Evolutionary conservation across 352 stramenopile genomes (phyloP).

Genomic region (Phytophthora palmivora): DNA sequence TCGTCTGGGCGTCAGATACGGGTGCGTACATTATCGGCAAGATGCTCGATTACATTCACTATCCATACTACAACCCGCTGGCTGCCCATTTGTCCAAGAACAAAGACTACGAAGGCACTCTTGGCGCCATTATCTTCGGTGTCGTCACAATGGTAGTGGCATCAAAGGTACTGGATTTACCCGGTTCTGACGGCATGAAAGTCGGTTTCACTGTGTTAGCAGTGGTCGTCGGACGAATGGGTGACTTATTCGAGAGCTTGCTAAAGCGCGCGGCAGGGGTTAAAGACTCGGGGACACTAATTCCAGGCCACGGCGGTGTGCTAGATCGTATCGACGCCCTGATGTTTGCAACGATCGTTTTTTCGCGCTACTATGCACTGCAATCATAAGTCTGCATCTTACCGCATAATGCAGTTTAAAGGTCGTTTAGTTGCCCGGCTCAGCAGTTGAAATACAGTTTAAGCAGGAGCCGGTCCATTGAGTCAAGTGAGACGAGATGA

Average conservation of each 20-base stretch:
- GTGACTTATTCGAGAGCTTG: conserved; percentile 96
- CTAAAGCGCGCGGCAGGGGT: conserved; percentile 94
- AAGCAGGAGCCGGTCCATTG: neutral
- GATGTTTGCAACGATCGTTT: conserved; percentile 86
- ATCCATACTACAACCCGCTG: conserved; percentile 79
- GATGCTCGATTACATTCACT: conserved; percentile 82
- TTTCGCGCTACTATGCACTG: conserved; percentile 56
- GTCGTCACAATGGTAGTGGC: conserved; percentile 84
- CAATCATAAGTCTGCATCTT: conserved; percentile 21
- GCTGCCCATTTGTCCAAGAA: conserved; percentile 93
- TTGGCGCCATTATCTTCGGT: conserved; percentile 83
- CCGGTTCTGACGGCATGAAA: conserved; percentile 76
- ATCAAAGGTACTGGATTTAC: conserved; percentile 67
- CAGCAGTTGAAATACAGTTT: neutral
- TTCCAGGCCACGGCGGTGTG: conserved; percentile 95
- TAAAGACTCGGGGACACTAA: conserved; percentile 94
- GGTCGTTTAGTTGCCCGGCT: neutral
- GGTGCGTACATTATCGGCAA: conserved; percentile 94
- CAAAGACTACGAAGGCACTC: conserved; percentile 95
- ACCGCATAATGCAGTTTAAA: no score
- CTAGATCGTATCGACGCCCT: conserved; percentile 95
- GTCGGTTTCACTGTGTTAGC: conserved; percentile 88
- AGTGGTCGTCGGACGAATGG: conserved; percentile 93
- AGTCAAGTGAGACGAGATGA: neutral
- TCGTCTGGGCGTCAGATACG: conserved; percentile 87